Evolutionary conservation across 1,284 basidiomycete genomes (phyloP), one percentile per base, ranked within the genome.

Genomic region (Trametes polyzona): DNA sequence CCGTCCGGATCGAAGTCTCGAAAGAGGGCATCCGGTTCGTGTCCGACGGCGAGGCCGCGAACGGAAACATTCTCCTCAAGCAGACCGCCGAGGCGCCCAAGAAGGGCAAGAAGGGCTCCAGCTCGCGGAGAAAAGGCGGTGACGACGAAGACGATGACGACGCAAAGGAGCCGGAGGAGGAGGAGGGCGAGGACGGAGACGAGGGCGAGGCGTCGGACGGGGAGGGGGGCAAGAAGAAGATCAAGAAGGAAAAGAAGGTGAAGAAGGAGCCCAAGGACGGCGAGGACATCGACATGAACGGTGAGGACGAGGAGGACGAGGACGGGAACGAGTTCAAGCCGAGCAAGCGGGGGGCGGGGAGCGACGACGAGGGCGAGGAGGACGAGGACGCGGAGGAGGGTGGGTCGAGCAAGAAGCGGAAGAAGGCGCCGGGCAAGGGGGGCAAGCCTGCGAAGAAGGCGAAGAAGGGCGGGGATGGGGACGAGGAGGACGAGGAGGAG

Each of bases 21-120:
- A 98, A 99, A 72, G 96, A 99, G 71, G 97, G 96, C 41, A 91
- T 98, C 17, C 83, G 93, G n/a, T 99, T 99, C 74, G 84, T 86
- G 10, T 86, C 88, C 42, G 96, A 98, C 48, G 97, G 97, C 40
- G 97, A 99, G 74, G 88, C 95, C 7, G 96, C 96, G 11, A 95
- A 93, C 56, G 96, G 95, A 1, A 90, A 80, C 65, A 89, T 99
- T 7, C 81, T 97, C 23, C 76, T 99, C 47, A 93, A 94, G 74
- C 93, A 92, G 58, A 78, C 74, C 11, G 77, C 56, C 5, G 61
- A 79, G 39, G 74, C 77, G 5, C 77, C 75, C 52, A 67, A 72
- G 66, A 69, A 72, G 73, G n/a, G 26, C 19, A 74, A 73, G 71
- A 75, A 72, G 51, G 66, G 62, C 35, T 63, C 61, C 2, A 63